Percentiles rank a stretch among this genome's conserved stretches.
These are phyloP conservation scores for Holtermannia corniformis DNA, from an alignment of 768 basidiomycete genomes.

Conservation along the genomic window DNA sequence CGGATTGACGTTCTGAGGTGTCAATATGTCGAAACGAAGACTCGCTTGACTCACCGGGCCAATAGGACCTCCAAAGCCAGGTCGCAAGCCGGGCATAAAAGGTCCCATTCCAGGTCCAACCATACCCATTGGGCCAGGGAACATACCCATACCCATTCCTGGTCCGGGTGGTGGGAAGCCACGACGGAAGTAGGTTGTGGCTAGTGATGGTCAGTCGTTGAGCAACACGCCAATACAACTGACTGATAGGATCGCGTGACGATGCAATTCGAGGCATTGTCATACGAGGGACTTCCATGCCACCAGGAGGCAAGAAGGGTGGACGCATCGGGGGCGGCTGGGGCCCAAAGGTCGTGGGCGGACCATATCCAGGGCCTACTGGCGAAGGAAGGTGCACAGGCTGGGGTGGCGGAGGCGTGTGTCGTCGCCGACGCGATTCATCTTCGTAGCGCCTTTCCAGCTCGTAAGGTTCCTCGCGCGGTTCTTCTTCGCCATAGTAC, in stretches of 20 bases:
- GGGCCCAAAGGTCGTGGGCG: conserved; percentile 5
- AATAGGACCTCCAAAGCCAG: conserved; percentile 39
- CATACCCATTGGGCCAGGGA: conserved; percentile 36
- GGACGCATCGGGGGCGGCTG: conserved; percentile 9
- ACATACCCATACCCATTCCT: conserved; percentile 29
- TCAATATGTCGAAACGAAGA: too few species aligned
- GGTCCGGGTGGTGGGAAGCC: conserved; percentile 36
- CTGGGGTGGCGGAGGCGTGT: conserved; percentile 24
- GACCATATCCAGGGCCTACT: conserved; percentile 13
- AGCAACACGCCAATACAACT: conserved; percentile 6
- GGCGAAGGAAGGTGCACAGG: conserved; percentile 36
- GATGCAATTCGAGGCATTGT: conserved; percentile 36
- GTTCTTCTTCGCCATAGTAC: conserved; percentile 8
- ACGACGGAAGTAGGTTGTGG: conserved; percentile 23
- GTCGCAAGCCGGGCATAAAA: conserved; percentile 37
- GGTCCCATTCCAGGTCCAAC: conserved; percentile 40
- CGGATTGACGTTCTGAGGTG: conserved; percentile 35
- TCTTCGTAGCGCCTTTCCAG: conserved; percentile 11
- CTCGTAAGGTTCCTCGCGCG: conserved; percentile 3
- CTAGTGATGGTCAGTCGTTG: not conserved
- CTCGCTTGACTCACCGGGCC: conserved; percentile 30
- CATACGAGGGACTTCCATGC: conserved; percentile 36
- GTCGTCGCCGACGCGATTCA: conserved; percentile 5
- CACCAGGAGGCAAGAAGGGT: conserved; percentile 10
- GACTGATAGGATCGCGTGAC: conserved; percentile 39